A percentile compares a stretch with the other conserved stretches of the same genome.
Conservation (phyloP, 2,329 filamentous ascomycete species). For the Aureobasidium zeae region DNA sequence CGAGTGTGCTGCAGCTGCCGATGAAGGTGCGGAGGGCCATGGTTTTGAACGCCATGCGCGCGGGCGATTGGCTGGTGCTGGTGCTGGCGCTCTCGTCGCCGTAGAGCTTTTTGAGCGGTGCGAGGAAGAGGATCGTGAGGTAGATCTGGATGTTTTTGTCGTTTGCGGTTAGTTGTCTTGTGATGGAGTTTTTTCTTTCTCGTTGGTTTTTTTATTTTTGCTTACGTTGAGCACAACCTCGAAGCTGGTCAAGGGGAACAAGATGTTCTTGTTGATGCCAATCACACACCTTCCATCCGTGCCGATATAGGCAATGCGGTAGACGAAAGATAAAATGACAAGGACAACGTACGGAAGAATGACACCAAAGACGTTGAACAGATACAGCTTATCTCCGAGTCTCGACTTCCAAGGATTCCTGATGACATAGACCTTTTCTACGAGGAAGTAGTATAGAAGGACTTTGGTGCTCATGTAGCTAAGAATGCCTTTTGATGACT, state of each 20-base stretch:
- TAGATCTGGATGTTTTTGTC: too few relatives aligned
- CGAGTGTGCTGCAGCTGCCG: neutral
- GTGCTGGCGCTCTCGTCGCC: neutral
- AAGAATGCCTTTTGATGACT: neutral
- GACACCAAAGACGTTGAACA: conserved; percentile 9
- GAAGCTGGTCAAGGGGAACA: conserved; percentile 2
- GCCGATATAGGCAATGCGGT: conserved; percentile 6
- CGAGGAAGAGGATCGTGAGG: conserved; percentile 8
- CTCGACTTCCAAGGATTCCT: neutral
- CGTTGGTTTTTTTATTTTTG: too few relatives aligned
- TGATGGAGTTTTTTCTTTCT: too few relatives aligned
- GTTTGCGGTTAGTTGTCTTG: too few relatives aligned
- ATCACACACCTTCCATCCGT: conserved; percentile 1
- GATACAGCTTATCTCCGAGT: conserved; percentile 3
- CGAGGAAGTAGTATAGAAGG: neutral
- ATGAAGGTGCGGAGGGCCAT: conserved; percentile 12
- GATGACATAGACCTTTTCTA: conserved; percentile 7
- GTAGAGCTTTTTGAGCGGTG: neutral
- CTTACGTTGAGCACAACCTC: conserved; percentile 1
- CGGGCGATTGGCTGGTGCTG: neutral
- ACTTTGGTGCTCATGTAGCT: conserved; percentile 1
- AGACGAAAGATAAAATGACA: neutral
- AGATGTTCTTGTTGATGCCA: neutral
- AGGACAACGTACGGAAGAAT: conserved; percentile 2
- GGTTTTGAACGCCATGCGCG: neutral